phyloP scores from a whole-genome alignment of 768 basidiomycete species.

The Mycena chlorophos region DNA sequence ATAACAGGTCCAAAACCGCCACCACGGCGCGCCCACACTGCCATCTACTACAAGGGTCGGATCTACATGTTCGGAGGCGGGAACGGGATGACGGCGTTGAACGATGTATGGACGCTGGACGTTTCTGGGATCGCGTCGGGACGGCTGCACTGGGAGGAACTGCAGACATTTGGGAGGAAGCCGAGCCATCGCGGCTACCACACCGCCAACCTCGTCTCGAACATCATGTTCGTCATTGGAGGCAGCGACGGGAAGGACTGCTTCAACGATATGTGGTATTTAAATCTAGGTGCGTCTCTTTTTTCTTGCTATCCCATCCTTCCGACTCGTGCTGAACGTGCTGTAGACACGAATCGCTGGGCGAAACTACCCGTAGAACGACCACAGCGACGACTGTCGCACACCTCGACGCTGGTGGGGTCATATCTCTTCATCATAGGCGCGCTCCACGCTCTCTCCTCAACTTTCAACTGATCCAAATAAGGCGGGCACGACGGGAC shows the following conservation, averaged over 20 bases:
- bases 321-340: neutral
- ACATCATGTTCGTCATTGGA: conserved; percentile 85
- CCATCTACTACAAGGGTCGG: conserved; percentile 67
- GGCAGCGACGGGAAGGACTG: conserved; percentile 90
- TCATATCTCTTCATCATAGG: conserved; percentile 89
- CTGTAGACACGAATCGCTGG: conserved; percentile 46
- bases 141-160: conserved; percentile 57
- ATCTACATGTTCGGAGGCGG: conserved; percentile 94
- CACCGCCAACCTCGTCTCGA: conserved; percentile 82
- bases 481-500: conserved; percentile 84
- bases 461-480: no score
- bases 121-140: conserved; percentile 37
- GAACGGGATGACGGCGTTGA: conserved; percentile 85
- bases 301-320: neutral
- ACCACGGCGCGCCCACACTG: conserved; percentile 85
- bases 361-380: conserved; percentile 44
- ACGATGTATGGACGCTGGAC: conserved; percentile 88
- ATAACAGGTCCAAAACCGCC: conserved; percentile 48
- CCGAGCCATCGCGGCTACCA: conserved; percentile 83
- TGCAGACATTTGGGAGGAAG: conserved; percentile 55
- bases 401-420: conserved; percentile 87
- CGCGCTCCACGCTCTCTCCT: no score
- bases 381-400: conserved; percentile 59
- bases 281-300: conserved; percentile 71
- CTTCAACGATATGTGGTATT: conserved; percentile 84